Base-by-base conservation (phyloP, 495 filamentous ascomycete genomes). In the Penicillium riverlandense region DNA sequence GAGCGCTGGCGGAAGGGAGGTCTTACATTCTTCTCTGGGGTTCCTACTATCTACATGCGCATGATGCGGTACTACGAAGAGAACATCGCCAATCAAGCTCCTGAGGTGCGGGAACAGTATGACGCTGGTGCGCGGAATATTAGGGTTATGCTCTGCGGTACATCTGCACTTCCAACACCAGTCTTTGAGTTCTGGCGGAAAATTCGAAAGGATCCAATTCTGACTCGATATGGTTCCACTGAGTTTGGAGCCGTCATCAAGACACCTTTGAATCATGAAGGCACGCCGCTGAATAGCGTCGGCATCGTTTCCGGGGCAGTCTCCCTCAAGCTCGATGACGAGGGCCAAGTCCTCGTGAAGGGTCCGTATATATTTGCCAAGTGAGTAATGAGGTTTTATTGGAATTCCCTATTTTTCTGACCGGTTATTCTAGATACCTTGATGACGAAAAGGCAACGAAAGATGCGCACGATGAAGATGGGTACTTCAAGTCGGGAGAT, bases 31-130 rank as follows among this genome's bases (percentile, higher is more conserved):
- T 76, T 76, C 47, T 68, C 64, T 12, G 72, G 70, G 7, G 72
- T 76, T 6, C 72, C 72, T 8, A 76, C 72, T 4, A 74, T 76
- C 7, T 76, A 72, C 35, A 74, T 71, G 62, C 66, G 72, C 0
- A 64, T 76, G 70, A 58, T 58, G 58, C 51, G 67, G 11, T 67
- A 74, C 39, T 76, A 63, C 44, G 65, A 74, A 46, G 57, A 55
- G 11, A 53, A 52, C 1, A 58, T 58, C 33, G 43, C 52, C 1
- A 44, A 44, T 14, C 46, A 53, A 27, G 2, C 44, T 52, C 38
- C 54, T 55, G 41, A 49, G 46, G 15, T 52, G 28, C 35, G 53
- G 43, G 43, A 50, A 33, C 39, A 55, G 29, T 74, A 74, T 48
- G 43, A 68, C 6, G 52, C 52, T 8, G 72, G 68, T 0, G 68